These are phyloP conservation scores for Lichenothelia convexa DNA, from an alignment of 495 filamentous ascomycete genomes.

Conservation along the genomic window DNA sequence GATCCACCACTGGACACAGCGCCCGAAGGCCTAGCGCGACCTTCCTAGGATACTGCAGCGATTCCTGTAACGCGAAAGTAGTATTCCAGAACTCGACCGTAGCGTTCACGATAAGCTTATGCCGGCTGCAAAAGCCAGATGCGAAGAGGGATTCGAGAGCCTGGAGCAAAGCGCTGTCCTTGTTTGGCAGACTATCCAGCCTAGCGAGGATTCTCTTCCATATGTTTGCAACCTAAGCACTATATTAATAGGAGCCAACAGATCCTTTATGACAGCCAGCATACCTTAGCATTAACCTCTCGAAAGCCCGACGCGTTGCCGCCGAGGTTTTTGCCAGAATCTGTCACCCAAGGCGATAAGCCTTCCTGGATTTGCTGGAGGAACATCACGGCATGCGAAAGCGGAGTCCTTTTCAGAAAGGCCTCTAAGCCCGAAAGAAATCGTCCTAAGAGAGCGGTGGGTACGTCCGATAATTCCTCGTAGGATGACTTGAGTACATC, in stretches of 20 bases:
- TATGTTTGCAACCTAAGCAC: conserved; percentile 15
- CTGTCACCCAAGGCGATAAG: conserved; percentile 40
- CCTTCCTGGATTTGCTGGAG: conserved; percentile 41
- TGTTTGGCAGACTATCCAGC: conserved; percentile 15
- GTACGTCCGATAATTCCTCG: conserved; percentile 12
- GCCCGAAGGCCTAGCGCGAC: conserved; percentile 30
- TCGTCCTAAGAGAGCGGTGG: neutral
- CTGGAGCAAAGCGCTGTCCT: conserved; percentile 26
- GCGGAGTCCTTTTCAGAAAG: conserved; percentile 21
- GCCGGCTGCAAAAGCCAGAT: conserved; percentile 36
- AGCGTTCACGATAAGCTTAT: conserved; percentile 31
- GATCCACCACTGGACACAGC: conserved; percentile 26
- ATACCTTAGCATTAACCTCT: neutral
- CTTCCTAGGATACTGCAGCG: conserved; percentile 27
- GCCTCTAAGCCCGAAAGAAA: conserved; percentile 19
- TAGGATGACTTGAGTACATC: conserved; percentile 29
- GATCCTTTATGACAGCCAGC: neutral
- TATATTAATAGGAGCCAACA: neutral
- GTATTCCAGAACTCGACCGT: conserved; percentile 41
- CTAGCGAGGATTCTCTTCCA: conserved; percentile 12
- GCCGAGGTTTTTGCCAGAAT: conserved; percentile 20
- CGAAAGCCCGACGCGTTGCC: neutral
- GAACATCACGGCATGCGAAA: conserved; percentile 15
- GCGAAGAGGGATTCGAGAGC: conserved; percentile 34
- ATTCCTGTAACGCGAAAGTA: conserved; percentile 31